Evolutionary conservation across 257 asterid species (phyloP), one percentile per base, ranked within the genome.

Genomic region (Solanum tarapatanum): DNA sequence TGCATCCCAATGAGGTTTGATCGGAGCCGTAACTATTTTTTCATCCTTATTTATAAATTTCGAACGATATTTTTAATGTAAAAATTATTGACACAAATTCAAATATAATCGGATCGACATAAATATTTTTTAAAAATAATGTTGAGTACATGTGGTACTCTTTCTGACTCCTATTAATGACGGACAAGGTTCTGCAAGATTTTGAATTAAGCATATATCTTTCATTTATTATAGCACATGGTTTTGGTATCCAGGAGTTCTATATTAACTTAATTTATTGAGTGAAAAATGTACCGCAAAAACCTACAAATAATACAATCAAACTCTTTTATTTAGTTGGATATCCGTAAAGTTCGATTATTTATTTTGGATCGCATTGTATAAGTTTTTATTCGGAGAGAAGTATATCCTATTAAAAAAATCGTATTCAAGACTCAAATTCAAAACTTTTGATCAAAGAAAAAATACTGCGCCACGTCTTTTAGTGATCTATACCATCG

Each of bases 341-440:
- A 45, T 45, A 16, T 16, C 16, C 8, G 21, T 48, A 48, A 48
- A 48, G 21, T 48, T 2, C 1, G 8, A 48, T 0, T 48, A 48
- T 48, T 0, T 48, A 48, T 48, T 48, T 14, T 1, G 1, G 0
- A 13, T 45, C 7, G 7, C 6, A 13, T 5, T 0, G 1, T 48
- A 48, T 5, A 48, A 4, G 3, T 48, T 4, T 45, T 0, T 45
- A 45, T 13, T 45, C 2, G 0, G 0, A 45, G 19, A 1, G 4
- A 45, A 45, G 55, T 45, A 45, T 0, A 1, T 43, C 6, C 2
- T 48, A 2, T 48, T 48, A 1, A 14, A 48, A 11, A 48, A 48
- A 5, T 48, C 2, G 1, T 48, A 48, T 48, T 48, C 0, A 14
- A 14, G 0, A 5, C 0, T 48, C 7, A 0, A 48, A 13, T 14